Base-by-base conservation (phyloP, 305 asterid genomes). In the Ilex paraguariensis region DNA sequence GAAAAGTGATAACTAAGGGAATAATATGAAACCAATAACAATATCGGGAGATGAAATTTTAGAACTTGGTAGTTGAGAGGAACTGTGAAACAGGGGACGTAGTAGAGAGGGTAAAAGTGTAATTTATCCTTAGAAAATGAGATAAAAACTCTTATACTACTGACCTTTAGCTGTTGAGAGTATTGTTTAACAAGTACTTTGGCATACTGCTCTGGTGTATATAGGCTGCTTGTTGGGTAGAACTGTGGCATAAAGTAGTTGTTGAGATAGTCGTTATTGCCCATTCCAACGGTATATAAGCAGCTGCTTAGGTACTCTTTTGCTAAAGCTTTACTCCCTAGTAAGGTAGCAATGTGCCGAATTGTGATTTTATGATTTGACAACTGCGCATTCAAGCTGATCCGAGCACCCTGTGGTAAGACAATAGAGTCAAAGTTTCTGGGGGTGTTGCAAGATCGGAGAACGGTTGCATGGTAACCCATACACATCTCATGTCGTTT, bases 221-320 rank as follows among this genome's bases (percentile, higher is more conserved):
- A 60, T n/a, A 60, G 21, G 15, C 76, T 3, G 60, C 53, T 44
- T 28, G 66, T 31, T 15, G 77, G 51, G 64, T 79, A 61, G 65
- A 28, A 72, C 60, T 74, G 17, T 42, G 81, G 85, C 33, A 36
- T 36, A 36, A 79, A 55, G 57, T 70, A 82, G 40, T 73, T 70
- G 49, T 36, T 63, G 11, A 82, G 70, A 63, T 76, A 82, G 40
- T 82, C 85, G 63, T 82, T 82, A 56, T 45, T 76, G 36, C 85
- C 87, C 54, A 79, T 54, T 54, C 62, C 68, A 9, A 82, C 69
- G 9, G 57, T 49, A 60, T 82, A 82, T 12, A 79, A 4, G 51
- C 85, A 82, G 42, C 42, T 49, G 0, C 64, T 65, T 3, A 82
- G 15, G 48, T 67, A 72, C 31, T 59, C 9, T 42, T 57, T 55